Percentiles rank a stretch among this genome's conserved stretches.
Conservation (phyloP, 108 stramenopile species). For the Ochromonas danica region DNA sequence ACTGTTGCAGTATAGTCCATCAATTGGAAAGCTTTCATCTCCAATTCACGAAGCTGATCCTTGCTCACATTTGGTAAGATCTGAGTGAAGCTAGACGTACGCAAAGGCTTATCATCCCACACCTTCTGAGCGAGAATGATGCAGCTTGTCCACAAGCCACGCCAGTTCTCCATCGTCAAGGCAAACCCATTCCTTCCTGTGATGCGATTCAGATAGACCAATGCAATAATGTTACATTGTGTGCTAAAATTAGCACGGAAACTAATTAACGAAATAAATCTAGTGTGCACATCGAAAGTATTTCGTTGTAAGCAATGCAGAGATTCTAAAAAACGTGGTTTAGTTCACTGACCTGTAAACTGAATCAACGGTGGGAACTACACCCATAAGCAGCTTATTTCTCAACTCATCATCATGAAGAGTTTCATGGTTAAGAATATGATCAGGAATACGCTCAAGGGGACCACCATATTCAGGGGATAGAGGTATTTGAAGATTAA, state of each 20-base stretch:
- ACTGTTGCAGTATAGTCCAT: constrained; percentile 37
- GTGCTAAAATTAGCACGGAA: not conserved
- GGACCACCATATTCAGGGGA: constrained; percentile 6
- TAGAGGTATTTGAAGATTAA: not conserved
- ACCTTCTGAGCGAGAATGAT: constrained; percentile 45
- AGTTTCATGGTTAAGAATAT: constrained; percentile 10
- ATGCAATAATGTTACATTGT: constrained; percentile 41
- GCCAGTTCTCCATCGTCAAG: constrained; percentile 40
- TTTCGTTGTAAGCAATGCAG: not conserved
- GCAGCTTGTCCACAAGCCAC: constrained; percentile 29
- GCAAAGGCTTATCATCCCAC: constrained; percentile 43
- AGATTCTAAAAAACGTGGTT: not conserved
- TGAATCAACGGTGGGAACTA: constrained; percentile 5
- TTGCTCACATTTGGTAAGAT: not conserved
- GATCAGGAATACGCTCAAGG: not conserved
- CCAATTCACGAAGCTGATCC: constrained; percentile 35
- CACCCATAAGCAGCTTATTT: not conserved
- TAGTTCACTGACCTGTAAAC: not conserved
- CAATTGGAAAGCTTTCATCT: constrained; percentile 39
- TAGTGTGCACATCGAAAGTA: constrained; percentile 10
- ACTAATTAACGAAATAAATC: constrained; percentile 23
- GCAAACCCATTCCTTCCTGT: constrained; percentile 18
- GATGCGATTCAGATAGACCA: constrained; percentile 45
- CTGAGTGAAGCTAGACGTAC: constrained; percentile 22
- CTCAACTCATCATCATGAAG: constrained; percentile 1